Evolutionary conservation across 305 asterid genomes (phyloP).

Genomic region (Andrographis paniculata): DNA sequence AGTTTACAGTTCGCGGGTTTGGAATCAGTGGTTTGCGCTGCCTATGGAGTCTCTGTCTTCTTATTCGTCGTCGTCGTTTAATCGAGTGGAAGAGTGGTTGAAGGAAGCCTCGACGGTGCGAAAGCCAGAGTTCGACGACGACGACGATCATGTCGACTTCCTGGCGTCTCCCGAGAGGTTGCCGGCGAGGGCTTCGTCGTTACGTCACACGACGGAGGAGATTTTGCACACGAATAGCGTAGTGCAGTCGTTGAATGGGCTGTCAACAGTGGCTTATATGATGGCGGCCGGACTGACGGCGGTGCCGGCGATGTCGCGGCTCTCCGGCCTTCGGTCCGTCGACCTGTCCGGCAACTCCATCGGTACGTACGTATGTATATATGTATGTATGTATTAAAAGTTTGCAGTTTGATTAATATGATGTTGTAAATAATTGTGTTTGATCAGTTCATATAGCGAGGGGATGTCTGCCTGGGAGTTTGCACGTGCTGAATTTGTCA

Average conservation of each 20-base stretch:
- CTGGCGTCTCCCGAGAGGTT: slow-evolving; percentile 25
- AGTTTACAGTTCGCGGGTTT: slow-evolving; percentile 59
- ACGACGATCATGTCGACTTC: slow-evolving; percentile 24
- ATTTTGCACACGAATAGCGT: slow-evolving; percentile 49
- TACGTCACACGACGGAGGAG: slow-evolving; percentile 39
- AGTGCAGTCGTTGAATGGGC: slow-evolving; percentile 51
- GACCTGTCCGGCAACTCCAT: slow-evolving; percentile 64
- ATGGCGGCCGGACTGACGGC: slow-evolving; percentile 50
- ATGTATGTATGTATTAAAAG: background rate
- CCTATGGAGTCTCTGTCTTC: slow-evolving; percentile 46
- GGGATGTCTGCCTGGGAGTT: slow-evolving; percentile 81
- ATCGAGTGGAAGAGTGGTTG: slow-evolving; percentile 64
- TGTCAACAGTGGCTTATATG: slow-evolving; percentile 74
- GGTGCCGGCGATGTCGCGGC: slow-evolving; percentile 50
- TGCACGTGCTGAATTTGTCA: slow-evolving; percentile 66
- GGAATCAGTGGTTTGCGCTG: slow-evolving; percentile 81
- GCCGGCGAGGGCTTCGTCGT: slow-evolving; percentile 24
- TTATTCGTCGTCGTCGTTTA: slow-evolving; percentile 38
- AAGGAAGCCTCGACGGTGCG: slow-evolving; percentile 43
- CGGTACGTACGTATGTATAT: slow-evolving; percentile 26
- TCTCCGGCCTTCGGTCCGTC: slow-evolving; percentile 60
- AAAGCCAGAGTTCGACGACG: slow-evolving; percentile 26
- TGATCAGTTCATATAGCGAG: slow-evolving; percentile 68
- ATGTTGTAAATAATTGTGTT: no score
- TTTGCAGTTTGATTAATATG: background rate